These are phyloP conservation scores for Arabidopsis lyrata DNA, from an alignment of 441 rosid genomes.

Conservation along the genomic window DNA sequence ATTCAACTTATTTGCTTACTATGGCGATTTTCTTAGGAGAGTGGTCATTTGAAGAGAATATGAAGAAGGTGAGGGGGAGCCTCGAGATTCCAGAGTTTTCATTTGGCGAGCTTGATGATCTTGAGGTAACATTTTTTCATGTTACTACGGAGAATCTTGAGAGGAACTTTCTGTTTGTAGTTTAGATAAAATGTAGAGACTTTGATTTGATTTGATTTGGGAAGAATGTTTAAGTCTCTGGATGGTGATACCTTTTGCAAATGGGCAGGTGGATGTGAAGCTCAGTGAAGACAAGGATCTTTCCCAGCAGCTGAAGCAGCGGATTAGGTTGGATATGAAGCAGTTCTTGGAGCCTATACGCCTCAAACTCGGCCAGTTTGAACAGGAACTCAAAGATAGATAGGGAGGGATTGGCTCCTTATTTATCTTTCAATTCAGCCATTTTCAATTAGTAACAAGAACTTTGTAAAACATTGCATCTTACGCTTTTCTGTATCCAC, in stretches of 20 bases:
- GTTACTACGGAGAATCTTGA: not conserved
- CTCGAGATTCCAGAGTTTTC: conserved; percentile 88
- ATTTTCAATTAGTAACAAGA: not conserved
- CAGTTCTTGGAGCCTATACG: conserved; percentile 77
- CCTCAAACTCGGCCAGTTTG: conserved; percentile 77
- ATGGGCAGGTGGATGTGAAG: conserved; percentile 66
- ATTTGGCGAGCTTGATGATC: conserved; percentile 89
- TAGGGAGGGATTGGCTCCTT: conserved; percentile 50
- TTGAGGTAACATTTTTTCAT: conserved; percentile 62
- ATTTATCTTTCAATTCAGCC: conserved; percentile 17
- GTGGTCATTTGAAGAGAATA: conserved; percentile 75
- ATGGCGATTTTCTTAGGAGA: conserved; percentile 59
- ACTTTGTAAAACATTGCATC: conserved; percentile 15
- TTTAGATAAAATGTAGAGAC: not conserved
- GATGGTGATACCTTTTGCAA: conserved; percentile 14
- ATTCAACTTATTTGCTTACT: not conserved
- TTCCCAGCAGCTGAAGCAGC: conserved; percentile 60
- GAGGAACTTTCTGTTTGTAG: conserved; percentile 5
- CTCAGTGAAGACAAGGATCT: conserved; percentile 73
- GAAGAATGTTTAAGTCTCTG: conserved; percentile 3
- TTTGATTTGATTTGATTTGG: conserved; percentile 19
- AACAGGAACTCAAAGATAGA: conserved; percentile 85
- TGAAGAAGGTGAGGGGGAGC: conserved; percentile 61
- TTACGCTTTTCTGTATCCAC: conserved; percentile 4
- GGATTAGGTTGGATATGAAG: conserved; percentile 66